Conservation (phyloP, 2,329 filamentous ascomycete genomes). For the Talaromyces sp. region DNA sequence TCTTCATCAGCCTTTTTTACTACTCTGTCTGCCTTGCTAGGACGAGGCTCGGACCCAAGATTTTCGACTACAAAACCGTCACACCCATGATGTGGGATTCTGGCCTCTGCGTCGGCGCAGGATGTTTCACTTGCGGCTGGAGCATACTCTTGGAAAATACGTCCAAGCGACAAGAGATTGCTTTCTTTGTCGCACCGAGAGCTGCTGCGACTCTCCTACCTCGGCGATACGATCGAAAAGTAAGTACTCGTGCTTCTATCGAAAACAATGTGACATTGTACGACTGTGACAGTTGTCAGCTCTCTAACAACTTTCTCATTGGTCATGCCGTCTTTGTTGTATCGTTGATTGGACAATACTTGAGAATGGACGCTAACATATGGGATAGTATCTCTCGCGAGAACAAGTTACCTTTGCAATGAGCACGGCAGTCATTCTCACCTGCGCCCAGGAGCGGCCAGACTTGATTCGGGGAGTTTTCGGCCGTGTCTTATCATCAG, state of each 20-base stretch:
- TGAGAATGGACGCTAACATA: conserved; percentile 4
- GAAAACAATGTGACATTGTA: neutral
- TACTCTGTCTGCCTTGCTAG: conserved; percentile 77
- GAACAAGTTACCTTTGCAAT: conserved; percentile 62
- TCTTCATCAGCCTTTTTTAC: conserved; percentile 75
- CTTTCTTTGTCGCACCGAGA: conserved; percentile 73
- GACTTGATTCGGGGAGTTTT: conserved; percentile 62
- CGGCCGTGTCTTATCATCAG: conserved; percentile 52
- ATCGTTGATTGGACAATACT: neutral
- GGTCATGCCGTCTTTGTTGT: neutral
- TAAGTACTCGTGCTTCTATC: conserved; percentile 17
- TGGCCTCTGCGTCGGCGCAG: conserved; percentile 62
- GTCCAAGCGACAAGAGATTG: conserved; percentile 65
- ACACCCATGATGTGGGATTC: conserved; percentile 54
- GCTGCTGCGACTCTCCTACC: conserved; percentile 71
- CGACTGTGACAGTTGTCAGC: neutral
- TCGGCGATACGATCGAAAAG: conserved; percentile 56
- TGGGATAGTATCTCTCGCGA: conserved; percentile 56
- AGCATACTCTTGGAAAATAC: conserved; percentile 68
- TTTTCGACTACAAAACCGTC: conserved; percentile 54
- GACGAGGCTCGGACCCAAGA: conserved; percentile 64
- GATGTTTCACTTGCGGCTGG: conserved; percentile 74
- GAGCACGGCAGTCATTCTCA: conserved; percentile 66
- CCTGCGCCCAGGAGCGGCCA: conserved; percentile 59
- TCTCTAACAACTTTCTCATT: neutral